A percentile compares a stretch with the other conserved stretches of the same genome.
These are phyloP conservation scores for Ascochyta lentis DNA, from an alignment of 2,329 filamentous ascomycete genomes.

Conservation along the genomic window DNA sequence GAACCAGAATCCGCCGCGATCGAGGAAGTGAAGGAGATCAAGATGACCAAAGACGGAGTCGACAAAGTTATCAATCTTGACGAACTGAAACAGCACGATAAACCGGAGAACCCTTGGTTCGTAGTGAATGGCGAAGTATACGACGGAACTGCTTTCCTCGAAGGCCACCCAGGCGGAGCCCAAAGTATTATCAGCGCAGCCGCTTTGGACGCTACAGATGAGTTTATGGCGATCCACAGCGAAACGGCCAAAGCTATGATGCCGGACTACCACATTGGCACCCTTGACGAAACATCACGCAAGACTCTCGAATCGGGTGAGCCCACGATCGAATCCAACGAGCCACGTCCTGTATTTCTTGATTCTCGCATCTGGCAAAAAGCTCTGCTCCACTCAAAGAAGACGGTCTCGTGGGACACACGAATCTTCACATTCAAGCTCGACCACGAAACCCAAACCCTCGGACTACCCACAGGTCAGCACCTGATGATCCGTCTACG, in stretches of 20 bases:
- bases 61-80: conserved; percentile 70
- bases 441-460: conserved; percentile 70
- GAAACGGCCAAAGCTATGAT: conserved; percentile 94
- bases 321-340: conserved; percentile 51
- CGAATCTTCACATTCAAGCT: conserved; percentile 82
- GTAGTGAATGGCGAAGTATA: conserved; percentile 89
- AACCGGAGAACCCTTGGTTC: conserved; percentile 78
- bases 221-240: conserved; percentile 91
- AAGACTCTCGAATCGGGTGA: conserved; percentile 60
- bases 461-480: conserved; percentile 84
- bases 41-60: conserved; percentile 75
- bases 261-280: conserved; percentile 82
- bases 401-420: conserved; percentile 75
- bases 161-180: conserved; percentile 84
- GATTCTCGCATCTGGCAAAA: conserved; percentile 76
- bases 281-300: conserved; percentile 68
- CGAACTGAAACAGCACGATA: conserved; percentile 73
- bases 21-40: conserved; percentile 69
- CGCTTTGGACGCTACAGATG: conserved; percentile 82
- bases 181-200: conserved; percentile 83
- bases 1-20: conserved; percentile 51
- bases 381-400: conserved; percentile 72
- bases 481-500: conserved; percentile 84
- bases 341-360: conserved; percentile 69
- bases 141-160: conserved; percentile 80